Conservation (phyloP, 192 early-diverging fungal genomes). For the Backusella parvicylindrica region DNA sequence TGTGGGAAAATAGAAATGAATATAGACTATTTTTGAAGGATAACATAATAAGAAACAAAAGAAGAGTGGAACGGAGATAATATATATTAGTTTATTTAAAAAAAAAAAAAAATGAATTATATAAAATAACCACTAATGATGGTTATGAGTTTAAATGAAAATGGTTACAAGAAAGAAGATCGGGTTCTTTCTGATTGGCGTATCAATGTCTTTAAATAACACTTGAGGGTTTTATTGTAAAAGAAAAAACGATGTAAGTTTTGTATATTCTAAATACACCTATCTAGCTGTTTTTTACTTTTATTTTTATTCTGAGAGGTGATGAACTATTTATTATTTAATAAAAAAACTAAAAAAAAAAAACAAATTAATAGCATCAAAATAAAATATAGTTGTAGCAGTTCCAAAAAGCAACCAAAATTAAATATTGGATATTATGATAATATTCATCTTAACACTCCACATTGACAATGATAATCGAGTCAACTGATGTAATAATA, state of each 20-base stretch:
- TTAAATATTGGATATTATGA: too few species aligned
- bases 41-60: not conserved
- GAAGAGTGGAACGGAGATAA: not conserved
- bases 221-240: not conserved
- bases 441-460: too few species aligned
- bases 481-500: not conserved
- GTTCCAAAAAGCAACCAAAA: too few species aligned
- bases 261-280: not conserved
- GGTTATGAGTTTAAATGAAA: not conserved
- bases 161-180: not conserved
- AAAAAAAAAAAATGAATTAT: not conserved
- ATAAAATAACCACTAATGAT: not conserved
- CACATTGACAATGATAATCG: not conserved
- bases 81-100: not conserved
- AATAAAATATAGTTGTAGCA: too few species aligned
- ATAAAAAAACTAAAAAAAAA: not conserved
- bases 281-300: not conserved
- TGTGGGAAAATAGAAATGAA: not conserved
- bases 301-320: not conserved
- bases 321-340: not conserved
- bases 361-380: too few species aligned
- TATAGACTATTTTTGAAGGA: too few species aligned
- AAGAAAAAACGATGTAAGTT: not conserved
- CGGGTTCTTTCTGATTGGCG: not conserved
- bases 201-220: not conserved